Conservation (phyloP, 2,329 filamentous ascomycete genomes). For the Hymenoscyphus fraxineus region DNA sequence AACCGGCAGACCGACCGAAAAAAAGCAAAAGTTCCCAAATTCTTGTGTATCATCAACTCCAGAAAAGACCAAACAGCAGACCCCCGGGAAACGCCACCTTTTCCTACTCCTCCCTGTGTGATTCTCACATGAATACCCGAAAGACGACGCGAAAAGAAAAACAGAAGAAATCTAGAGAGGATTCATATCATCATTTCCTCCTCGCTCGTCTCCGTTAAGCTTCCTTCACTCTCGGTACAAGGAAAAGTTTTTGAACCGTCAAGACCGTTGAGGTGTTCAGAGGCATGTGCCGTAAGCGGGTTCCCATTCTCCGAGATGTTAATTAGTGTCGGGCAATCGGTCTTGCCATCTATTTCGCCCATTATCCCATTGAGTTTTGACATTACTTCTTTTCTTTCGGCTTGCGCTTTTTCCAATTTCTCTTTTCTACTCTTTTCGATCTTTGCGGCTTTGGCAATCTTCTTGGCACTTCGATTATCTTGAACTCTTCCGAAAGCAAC, state of each 20-base stretch:
- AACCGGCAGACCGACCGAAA: not conserved
- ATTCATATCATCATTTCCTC: constrained; percentile 26
- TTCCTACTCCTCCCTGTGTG: constrained; percentile 3
- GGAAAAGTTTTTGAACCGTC: not conserved
- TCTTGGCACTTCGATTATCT: constrained; percentile 27
- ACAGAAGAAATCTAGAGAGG: not conserved
- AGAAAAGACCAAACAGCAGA: not conserved
- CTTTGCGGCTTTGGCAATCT: constrained; percentile 23
- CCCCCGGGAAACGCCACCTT: not conserved
- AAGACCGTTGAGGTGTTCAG: constrained; percentile 1
- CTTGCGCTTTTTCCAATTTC: constrained; percentile 2
- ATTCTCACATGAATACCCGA: constrained; percentile 6
- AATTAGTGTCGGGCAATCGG: not conserved
- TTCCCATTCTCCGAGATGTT: not conserved
- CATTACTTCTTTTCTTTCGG: constrained; percentile 1
- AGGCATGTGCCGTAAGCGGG: too few relatives aligned
- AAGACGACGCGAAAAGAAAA: not conserved
- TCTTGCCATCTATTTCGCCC: not conserved
- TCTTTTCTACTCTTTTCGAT: constrained; percentile 12
- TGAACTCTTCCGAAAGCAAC: constrained; percentile 34
- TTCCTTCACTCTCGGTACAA: constrained; percentile 18
- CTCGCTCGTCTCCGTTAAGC: constrained; percentile 25
- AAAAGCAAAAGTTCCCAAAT: not conserved
- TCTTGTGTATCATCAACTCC: constrained; percentile 9
- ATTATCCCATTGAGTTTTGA: constrained; percentile 2